Evolutionary conservation across 225 moss, liverwort and hornwort species (phyloP).

Genomic region (Neckera pumila): DNA sequence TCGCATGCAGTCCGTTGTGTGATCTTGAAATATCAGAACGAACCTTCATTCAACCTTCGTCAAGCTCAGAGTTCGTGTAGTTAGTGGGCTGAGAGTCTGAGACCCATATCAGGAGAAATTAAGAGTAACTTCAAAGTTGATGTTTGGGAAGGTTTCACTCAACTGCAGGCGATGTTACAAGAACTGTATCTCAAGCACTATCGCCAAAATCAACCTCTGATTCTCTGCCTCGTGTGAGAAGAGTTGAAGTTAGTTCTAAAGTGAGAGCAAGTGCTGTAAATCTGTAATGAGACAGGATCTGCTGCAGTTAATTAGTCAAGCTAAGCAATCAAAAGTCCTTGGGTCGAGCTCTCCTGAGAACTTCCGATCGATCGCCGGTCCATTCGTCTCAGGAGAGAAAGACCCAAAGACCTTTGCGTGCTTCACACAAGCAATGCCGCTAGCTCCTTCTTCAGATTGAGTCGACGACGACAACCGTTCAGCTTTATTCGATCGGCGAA

Average conservation of each 20-base stretch:
- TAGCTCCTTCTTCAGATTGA: neutral
- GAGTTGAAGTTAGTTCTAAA: neutral
- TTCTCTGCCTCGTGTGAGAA: neutral
- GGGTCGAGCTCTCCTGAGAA: slow-evolving; percentile 19
- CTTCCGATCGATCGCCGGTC: neutral
- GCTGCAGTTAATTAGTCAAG: neutral
- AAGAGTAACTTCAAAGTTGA: neutral
- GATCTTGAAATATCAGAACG: neutral
- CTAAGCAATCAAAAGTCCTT: slow-evolving; percentile 6
- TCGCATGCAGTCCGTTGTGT: neutral
- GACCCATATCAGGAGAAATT: neutral
- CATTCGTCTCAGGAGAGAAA: slow-evolving; percentile 26
- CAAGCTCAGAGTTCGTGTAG: neutral
- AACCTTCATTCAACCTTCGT: neutral
- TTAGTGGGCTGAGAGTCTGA: neutral
- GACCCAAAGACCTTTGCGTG: slow-evolving; percentile 20
- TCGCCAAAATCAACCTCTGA: too few species aligned
- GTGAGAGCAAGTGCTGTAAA: neutral
- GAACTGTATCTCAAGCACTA: too few species aligned
- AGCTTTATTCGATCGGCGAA: neutral
- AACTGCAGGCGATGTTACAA: neutral
- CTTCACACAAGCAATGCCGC: neutral
- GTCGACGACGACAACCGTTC: neutral
- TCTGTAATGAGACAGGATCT: neutral
- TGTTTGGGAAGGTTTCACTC: neutral